phyloP scores from a whole-genome alignment of 2,329 filamentous ascomycete genomes.

The Raffaelea arxii region DNA sequence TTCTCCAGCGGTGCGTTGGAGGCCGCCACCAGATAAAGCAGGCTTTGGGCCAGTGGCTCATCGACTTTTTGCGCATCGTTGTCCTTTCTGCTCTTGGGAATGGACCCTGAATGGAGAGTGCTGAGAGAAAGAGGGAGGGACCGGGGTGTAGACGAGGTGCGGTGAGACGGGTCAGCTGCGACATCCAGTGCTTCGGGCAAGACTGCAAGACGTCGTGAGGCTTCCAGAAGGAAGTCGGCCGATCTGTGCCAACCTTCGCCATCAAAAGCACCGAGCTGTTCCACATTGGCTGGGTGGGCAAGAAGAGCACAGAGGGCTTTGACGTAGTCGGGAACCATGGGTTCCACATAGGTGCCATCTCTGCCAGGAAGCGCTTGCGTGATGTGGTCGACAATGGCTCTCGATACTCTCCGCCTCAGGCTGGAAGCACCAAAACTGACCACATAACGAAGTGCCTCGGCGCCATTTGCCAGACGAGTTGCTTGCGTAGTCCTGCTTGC shows the following conservation, averaged over 20 bases:
- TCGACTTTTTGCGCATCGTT: constrained; percentile 24
- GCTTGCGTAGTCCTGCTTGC: constrained; percentile 35
- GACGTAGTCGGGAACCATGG: constrained; percentile 66
- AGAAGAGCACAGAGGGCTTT: constrained; percentile 65
- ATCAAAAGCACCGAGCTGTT: constrained; percentile 55
- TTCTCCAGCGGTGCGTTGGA: constrained; percentile 59
- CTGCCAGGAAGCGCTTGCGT: constrained; percentile 58
- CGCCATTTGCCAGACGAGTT: constrained; percentile 56
- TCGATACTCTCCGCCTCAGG: constrained; percentile 68
- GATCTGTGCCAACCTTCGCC: constrained; percentile 58
- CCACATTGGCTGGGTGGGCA: constrained; percentile 64
- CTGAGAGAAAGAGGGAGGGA: constrained; percentile 19
- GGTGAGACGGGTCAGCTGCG: constrained; percentile 34
- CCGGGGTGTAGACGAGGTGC: constrained; percentile 36
- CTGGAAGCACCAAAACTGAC: constrained; percentile 59
- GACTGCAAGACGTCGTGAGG: too few relatives aligned
- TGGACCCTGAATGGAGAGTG: constrained; percentile 19
- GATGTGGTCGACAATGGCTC: constrained; percentile 72
- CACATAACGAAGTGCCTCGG: constrained; percentile 60
- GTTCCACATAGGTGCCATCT: constrained; percentile 53
- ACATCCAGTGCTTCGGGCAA: too few relatives aligned
- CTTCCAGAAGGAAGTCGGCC: constrained; percentile 60
- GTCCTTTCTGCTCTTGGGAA: constrained; percentile 14
- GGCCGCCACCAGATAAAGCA: constrained; percentile 53
- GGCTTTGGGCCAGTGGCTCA: constrained; percentile 52